phyloP scores from a whole-genome alignment of 106 monocot species.

The Xerophyta viscosa region DNA sequence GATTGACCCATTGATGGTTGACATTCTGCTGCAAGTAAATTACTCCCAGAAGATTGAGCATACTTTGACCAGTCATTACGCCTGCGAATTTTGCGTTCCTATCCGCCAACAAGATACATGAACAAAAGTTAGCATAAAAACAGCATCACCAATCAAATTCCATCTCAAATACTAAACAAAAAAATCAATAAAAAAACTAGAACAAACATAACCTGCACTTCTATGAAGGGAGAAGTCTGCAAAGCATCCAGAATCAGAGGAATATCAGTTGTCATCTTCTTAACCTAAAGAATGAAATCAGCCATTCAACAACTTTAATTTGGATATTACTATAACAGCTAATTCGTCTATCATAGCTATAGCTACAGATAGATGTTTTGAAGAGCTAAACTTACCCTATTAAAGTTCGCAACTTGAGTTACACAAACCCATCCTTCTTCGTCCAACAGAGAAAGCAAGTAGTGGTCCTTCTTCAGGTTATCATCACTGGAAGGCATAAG shows the following conservation, averaged over 20 bases:
- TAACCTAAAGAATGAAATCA: slow-evolving; percentile 45
- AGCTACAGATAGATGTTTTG: neutral
- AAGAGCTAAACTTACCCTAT: slow-evolving; percentile 49
- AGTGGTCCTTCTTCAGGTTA: slow-evolving; percentile 56
- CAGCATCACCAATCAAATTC: neutral
- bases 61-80: slow-evolving; percentile 66
- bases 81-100: slow-evolving; percentile 77
- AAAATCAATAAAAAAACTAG: neutral
- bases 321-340: no score
- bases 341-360: no score
- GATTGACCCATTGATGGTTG: slow-evolving; percentile 10
- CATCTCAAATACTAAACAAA: no score
- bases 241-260: slow-evolving; percentile 82
- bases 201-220: slow-evolving; percentile 53
- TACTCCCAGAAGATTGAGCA: slow-evolving; percentile 11
- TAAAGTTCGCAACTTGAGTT: slow-evolving; percentile 77
- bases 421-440: slow-evolving; percentile 79
- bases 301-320: neutral
- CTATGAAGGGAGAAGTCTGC: slow-evolving; percentile 48
- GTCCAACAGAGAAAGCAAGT: slow-evolving; percentile 60
- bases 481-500: slow-evolving; percentile 45
- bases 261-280: slow-evolving; percentile 63
- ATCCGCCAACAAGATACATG: slow-evolving; percentile 1
- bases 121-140: slow-evolving; percentile 2
- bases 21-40: slow-evolving; percentile 9